These are phyloP conservation scores for Lepiota brunneoincarnata DNA, from an alignment of 768 basidiomycete species.

Conservation along the genomic window DNA sequence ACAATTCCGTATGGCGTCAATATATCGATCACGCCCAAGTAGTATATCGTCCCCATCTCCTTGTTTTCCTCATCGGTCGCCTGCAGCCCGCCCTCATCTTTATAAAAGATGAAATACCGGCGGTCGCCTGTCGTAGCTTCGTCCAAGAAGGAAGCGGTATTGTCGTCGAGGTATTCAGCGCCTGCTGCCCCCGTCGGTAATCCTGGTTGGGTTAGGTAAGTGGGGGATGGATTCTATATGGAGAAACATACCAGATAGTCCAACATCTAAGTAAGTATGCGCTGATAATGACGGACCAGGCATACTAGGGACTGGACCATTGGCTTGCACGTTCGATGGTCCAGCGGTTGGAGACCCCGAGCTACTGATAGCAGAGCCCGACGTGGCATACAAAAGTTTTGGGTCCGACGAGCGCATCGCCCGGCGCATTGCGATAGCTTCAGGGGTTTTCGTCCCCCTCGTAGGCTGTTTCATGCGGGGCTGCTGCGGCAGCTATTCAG, in stretches of 20 bases:
- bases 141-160: conserved; percentile 43
- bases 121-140: conserved; percentile 57
- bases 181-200: conserved; percentile 3
- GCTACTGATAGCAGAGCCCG: background rate
- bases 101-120: conserved; percentile 88
- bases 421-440: conserved; percentile 81
- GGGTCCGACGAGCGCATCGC: conserved; percentile 84
- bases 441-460: conserved; percentile 59
- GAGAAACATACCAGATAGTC: background rate
- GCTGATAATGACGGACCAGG: background rate
- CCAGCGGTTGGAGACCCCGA: background rate
- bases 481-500: conserved; percentile 69
- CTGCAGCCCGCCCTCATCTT: conserved; percentile 91
- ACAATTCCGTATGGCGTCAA: conserved; percentile 78
- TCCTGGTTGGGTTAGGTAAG: conserved; percentile 7
- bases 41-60: conserved; percentile 77
- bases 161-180: conserved; percentile 18
- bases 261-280: too few relatives aligned
- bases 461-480: conserved; percentile 59
- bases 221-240: background rate
- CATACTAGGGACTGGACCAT: background rate
- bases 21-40: conserved; percentile 96
- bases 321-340: background rate
- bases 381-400: conserved; percentile 48
- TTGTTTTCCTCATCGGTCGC: conserved; percentile 87